phyloP scores from a whole-genome alignment of 257 asterid genomes.

The Solanum stenotomum region DNA sequence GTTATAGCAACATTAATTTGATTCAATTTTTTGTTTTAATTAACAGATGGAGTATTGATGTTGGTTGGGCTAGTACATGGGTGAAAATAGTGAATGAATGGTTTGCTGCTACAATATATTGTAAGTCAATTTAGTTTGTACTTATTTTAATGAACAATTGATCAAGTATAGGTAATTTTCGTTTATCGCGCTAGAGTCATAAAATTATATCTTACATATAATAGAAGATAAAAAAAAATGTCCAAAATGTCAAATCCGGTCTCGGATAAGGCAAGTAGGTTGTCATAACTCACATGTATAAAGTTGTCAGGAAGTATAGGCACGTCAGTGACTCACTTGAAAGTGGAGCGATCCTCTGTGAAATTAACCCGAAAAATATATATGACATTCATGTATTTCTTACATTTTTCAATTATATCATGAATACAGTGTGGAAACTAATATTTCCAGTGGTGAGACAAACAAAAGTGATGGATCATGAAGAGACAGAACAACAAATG shows the following conservation, averaged over 20 bases:
- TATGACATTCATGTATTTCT: neutral
- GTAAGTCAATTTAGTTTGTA: constrained; percentile 25
- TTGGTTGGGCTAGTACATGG: constrained; percentile 97
- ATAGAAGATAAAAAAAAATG: neutral
- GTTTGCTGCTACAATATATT: constrained; percentile 87
- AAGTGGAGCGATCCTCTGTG: neutral
- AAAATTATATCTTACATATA: neutral
- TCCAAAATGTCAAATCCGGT: neutral
- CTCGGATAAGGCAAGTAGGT: neutral
- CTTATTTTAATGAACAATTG: neutral
- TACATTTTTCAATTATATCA: neutral
- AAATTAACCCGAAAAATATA: neutral
- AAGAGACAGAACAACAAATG: constrained; percentile 35
- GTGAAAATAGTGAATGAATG: constrained; percentile 83
- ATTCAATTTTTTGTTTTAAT: neutral
- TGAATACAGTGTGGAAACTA: constrained; percentile 80
- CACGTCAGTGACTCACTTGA: neutral
- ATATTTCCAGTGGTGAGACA: constrained; percentile 62
- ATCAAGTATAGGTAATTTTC: neutral
- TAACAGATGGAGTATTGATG: constrained; percentile 85
- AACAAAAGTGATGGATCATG: constrained; percentile 55
- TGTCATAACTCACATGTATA: neutral
- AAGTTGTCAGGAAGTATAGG: neutral
- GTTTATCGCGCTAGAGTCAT: neutral
- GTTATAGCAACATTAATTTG: neutral